A percentile compares a stretch with the other conserved stretches of the same genome.
Evolutionary conservation across 768 basidiomycete species (phyloP).

Genomic region (Galerina sulciceps): DNA sequence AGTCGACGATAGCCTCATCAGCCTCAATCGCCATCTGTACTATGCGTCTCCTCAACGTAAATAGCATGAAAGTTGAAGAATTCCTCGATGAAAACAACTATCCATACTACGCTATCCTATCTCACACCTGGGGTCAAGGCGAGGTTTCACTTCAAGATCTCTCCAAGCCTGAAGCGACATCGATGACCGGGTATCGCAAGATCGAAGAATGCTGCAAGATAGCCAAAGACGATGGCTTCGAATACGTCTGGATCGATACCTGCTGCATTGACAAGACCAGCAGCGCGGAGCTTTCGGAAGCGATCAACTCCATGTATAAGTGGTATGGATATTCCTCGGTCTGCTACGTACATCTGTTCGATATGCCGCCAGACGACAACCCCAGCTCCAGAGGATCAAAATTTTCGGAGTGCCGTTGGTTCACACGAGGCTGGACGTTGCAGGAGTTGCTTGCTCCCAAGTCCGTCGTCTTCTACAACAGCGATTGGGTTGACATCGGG

Average conservation of each 20-base stretch:
- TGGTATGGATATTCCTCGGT: constrained; percentile 12
- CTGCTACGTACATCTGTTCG: constrained; percentile 13
- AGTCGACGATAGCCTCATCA: too few relatives aligned
- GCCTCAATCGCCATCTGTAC: background rate
- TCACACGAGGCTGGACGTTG: constrained; percentile 19
- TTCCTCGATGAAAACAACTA: background rate
- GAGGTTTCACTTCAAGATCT: constrained; percentile 6
- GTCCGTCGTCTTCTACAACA: constrained; percentile 8
- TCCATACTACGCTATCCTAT: constrained; percentile 13
- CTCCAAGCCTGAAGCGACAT: background rate
- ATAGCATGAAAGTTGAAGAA: background rate
- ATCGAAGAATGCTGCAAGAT: constrained; percentile 8
- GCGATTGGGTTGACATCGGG: background rate
- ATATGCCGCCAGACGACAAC: background rate
- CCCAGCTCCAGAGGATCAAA: background rate
- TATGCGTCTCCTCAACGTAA: background rate
- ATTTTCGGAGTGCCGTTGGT: constrained; percentile 8
- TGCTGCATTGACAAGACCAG: constrained; percentile 10
- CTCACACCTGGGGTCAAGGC: constrained; percentile 18
- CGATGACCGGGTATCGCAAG: constrained; percentile 9
- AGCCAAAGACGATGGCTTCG: constrained; percentile 2
- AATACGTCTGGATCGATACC: constrained; percentile 14
- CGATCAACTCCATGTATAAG: background rate
- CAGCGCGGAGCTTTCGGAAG: too few relatives aligned
- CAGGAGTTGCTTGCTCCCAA: constrained; percentile 17